Base-by-base conservation (phyloP, 2,329 filamentous ascomycete genomes). In the Torrubiella hemipterigena region DNA sequence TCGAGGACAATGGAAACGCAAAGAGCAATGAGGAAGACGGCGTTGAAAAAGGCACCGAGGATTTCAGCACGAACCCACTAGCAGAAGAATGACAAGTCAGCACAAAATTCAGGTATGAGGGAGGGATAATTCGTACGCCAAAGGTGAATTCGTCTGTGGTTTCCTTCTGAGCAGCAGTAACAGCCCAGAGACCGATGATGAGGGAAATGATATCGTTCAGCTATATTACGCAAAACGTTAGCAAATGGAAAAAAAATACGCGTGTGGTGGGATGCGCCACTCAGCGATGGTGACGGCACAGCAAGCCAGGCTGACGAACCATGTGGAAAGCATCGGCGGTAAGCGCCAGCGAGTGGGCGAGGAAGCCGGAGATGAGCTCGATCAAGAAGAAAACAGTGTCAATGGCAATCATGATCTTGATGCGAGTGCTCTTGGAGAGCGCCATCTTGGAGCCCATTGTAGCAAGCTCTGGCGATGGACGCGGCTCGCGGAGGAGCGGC, bases 281-380 rank as follows among this genome's bases (percentile, higher is more conserved):
- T 9, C 9, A 41, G 27, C 21, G 29, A 25, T 31, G 18, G 23
- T 34, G 24, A 17, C 25, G 27, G 26, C 11, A 30, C 24, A 23
- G n/a, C 17, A 21, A 24, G 23, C 20, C 21, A 14, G 14, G 19
- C 15, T n/a, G 25, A 55, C 69, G 45, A 51, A 85, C 81, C 91
- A 98, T 98, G 61, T 98, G 91, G 57, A 98, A 98, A 37, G 91
- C 86, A 63, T 98, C 91, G 32, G 91, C 91, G 51, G 93, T 86
- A 36, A 98, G 71, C 22, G 91, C 91, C 44, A 98, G 72, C 13
- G 91, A 96, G 51, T 87, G 80, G 38, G 93, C 85, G 40, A 79
- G 64, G 64, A 94, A 84, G 38, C 91, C 89, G 38, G 81, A 76
- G 35, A 81, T 75, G 38, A 98, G 61, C 59, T 98, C 91, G 36